A percentile compares a stretch with the other conserved stretches of the same genome.
Conservation (phyloP, 805 yeast genomes). For the Metschnikowia kunwiensis region DNA sequence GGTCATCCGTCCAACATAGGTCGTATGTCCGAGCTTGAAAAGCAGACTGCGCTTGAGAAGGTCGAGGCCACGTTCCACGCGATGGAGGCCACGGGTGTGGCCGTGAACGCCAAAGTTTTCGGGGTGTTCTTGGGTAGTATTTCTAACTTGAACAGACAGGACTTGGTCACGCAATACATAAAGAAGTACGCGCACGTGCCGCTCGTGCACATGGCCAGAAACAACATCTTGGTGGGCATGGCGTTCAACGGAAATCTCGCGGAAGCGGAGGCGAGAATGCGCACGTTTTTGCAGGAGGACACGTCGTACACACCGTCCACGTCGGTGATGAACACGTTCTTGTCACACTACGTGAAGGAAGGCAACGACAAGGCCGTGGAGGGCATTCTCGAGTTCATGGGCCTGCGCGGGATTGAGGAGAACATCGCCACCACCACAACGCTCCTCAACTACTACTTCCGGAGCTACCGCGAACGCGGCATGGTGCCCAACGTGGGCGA, state of each 20-base stretch:
- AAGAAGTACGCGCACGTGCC: slow-evolving; percentile 29
- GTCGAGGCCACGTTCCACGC: slow-evolving; percentile 33
- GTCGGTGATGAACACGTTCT: slow-evolving; percentile 50
- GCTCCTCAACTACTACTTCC: slow-evolving; percentile 53
- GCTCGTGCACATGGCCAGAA: slow-evolving; percentile 39
- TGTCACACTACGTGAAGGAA: slow-evolving; percentile 39
- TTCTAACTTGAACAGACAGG: slow-evolving; percentile 37
- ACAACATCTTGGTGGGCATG: slow-evolving; percentile 46
- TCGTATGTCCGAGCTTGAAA: slow-evolving; percentile 29
- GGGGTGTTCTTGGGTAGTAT: slow-evolving; percentile 48
- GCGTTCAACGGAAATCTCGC: slow-evolving; percentile 36
- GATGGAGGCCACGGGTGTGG: slow-evolving; percentile 24
- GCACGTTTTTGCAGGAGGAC: slow-evolving; percentile 32
- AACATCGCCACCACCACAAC: slow-evolving; percentile 64
- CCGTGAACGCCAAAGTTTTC: slow-evolving; percentile 48
- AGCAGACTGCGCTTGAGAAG: slow-evolving; percentile 19
- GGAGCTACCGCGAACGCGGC: slow-evolving; percentile 43
- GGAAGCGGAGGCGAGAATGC: slow-evolving; percentile 45
- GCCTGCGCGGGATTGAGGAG: slow-evolving; percentile 41
- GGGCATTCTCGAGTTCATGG: slow-evolving; percentile 47
- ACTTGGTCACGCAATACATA: slow-evolving; percentile 42
- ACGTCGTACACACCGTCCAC: slow-evolving; percentile 42
- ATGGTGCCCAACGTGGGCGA: slow-evolving; percentile 38
- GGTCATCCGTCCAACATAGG: slow-evolving; percentile 31
- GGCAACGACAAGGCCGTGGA: slow-evolving; percentile 47